A percentile compares a stretch with the other conserved stretches of the same genome.
phyloP scores from a whole-genome alignment of 192 early-diverging fungal genomes.

The Backusella sp. region DNA sequence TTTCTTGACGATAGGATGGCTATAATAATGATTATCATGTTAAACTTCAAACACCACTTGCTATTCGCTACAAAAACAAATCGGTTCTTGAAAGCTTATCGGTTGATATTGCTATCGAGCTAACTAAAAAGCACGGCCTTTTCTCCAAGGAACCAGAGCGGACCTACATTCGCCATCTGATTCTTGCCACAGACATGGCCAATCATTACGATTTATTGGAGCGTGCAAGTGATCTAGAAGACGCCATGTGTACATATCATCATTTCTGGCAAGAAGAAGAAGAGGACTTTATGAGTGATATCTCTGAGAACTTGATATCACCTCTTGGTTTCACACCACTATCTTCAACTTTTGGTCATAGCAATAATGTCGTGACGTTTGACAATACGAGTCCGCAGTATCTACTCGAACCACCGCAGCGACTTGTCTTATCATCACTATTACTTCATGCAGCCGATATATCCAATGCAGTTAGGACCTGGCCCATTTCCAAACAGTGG shows the following conservation, averaged over 20 bases:
- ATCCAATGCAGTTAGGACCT: constrained; percentile 83
- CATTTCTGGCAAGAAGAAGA: constrained; percentile 58
- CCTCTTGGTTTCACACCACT: constrained; percentile 21
- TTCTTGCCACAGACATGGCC: neutral
- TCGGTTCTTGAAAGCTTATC: constrained; percentile 88
- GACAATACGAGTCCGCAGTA: neutral
- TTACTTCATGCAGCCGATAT: constrained; percentile 88
- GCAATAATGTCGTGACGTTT: neutral
- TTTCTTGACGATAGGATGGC: constrained; percentile 60
- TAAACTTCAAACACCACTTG: constrained; percentile 77
- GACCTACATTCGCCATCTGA: constrained; percentile 33
- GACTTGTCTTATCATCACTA: constrained; percentile 60
- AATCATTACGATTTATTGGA: constrained; percentile 40
- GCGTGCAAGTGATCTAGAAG: constrained; percentile 43
- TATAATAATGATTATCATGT: constrained; percentile 88
- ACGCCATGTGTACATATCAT: constrained; percentile 35
- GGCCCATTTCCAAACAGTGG: constrained; percentile 86
- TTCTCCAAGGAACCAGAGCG: constrained; percentile 33
- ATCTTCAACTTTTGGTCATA: constrained; percentile 21
- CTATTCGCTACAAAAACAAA: constrained; percentile 63
- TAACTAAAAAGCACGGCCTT: constrained; percentile 69
- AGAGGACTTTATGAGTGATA: constrained; percentile 23
- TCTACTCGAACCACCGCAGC: constrained; percentile 36
- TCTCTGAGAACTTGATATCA: constrained; percentile 67
- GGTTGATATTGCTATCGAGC: constrained; percentile 61